Evolutionary conservation across 140 eudicot species (phyloP), one percentile per base, ranked within the genome.

Genomic region (Bidens hawaiensis): DNA sequence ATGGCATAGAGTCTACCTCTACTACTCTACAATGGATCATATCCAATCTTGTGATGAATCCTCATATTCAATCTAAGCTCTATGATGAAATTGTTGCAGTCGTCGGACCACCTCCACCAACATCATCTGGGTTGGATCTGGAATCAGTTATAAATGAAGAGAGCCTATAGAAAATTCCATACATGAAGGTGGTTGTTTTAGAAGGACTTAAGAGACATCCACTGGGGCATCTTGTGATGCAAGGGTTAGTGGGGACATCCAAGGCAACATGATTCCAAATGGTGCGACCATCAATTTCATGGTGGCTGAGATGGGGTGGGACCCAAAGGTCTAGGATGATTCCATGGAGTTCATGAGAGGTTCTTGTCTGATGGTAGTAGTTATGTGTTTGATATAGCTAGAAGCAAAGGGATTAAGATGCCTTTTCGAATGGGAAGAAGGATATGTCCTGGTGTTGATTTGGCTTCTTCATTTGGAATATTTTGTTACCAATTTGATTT

Each of bases 301-400:
- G 81, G 78, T 78, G 57, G 87, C 83, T 27, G 88, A 83, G 17
- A 77, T 86, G 83, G 83, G 82, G 24, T 69, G 69, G 81, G 95
- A 86, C 56, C 79, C 87, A 0, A 51, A 68, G 53, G 81, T 83
- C 52, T 86, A 90, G 71, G 71, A 65, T 21, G 51, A 65, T 21
- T 62, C 62, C 3, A 14, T 65, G 71, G 71, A 65, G 71, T 86
- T 83, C 43, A 81, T 2, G 94, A 82, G 63, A 76, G 95, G 69
- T 85, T 85, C 60, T 14, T 82, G 64, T 11, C 6, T 15, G 56
- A 47, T 23, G 54, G 25, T 41, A 7, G 19, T 41, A 18, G 42
- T 2, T 50, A 48, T 19, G 58, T 11, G 27, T 69, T 69, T 49
- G 68, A 69, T 30, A 34, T 69, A 33, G 61, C 26, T 21, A 68